Evolutionary conservation across 306 rosid species (phyloP), one percentile per base, ranked within the genome.

Genomic region (Ormosia emarginata): DNA sequence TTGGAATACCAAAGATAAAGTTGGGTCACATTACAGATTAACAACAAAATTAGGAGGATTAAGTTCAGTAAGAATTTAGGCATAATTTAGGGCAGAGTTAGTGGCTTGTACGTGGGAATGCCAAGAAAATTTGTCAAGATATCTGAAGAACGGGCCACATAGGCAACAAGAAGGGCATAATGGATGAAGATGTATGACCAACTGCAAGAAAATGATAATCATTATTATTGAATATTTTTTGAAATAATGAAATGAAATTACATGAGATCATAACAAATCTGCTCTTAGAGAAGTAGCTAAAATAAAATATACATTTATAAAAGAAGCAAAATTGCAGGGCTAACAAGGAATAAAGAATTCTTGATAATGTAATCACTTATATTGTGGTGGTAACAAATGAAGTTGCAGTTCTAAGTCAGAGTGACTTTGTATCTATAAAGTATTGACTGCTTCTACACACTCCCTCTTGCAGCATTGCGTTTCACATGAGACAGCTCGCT

Each of bases 181-280:
- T 93, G 98, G 80, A 93, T 91, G 76, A 91, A 88, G 70, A 93
- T 89, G 90, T 91, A 93, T 18, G 94, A 86, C 98, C 97, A 93
- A 84, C 97, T 93, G 94, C 98, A 91, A 84, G 79, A 81, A 61
- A 79, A 74, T 79, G 50, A 68, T 49, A 44, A 40, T 43, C 8
- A n/a, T 55, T 10, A 37, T 47, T 10, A 37, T 86, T 34, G 18
- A 81, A 67, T 67, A 9, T 50, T 76, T 67, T 53, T 70, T 17
- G 17, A 73, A 75, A 41, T 18, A 72, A 59, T 46, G 30, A 6
- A 15, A 63, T 55, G 65, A 75, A 71, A 74, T 57, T 82, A 44
- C 14, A 73, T 13, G 7, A 29, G 62, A 49, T 8, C 55, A 13
- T 17, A 39, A 14, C 34, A 75, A 11, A 74, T 58, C 32, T 53